Percentiles rank a stretch among this genome's conserved stretches.
These are phyloP conservation scores for Amylocystis lapponica DNA, from an alignment of 768 basidiomycete species.

Conservation along the genomic window DNA sequence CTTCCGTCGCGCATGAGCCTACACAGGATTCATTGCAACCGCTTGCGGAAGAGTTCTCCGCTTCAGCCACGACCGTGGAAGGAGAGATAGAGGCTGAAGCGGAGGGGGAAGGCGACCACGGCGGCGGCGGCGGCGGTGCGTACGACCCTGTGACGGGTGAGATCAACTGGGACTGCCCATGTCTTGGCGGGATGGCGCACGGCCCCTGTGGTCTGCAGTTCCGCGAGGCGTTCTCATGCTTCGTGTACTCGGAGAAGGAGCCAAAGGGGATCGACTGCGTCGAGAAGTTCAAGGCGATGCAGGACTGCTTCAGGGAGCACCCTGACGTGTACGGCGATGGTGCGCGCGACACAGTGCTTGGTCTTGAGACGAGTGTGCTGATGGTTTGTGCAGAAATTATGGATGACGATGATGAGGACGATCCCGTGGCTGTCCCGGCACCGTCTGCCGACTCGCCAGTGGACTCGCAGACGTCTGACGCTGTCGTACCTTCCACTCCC, in stretches of 20 bases:
- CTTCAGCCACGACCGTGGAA: slow-evolving; percentile 1
- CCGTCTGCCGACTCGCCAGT: slow-evolving; percentile 5
- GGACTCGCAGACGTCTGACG: slow-evolving; percentile 6
- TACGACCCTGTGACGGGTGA: slow-evolving; percentile 96
- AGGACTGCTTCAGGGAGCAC: slow-evolving; percentile 93
- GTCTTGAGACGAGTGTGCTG: slow-evolving; percentile 8
- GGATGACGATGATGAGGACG: slow-evolving; percentile 60
- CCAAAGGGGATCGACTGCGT: slow-evolving; percentile 98
- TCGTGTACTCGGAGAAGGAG: slow-evolving; percentile 88
- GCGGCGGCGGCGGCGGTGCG: slow-evolving; percentile 44
- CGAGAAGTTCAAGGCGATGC: slow-evolving; percentile 97
- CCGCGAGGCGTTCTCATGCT: slow-evolving; percentile 94
- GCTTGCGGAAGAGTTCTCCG: slow-evolving; percentile 2
- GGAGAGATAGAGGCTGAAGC: slow-evolving; percentile 8
- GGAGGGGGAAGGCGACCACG: slow-evolving; percentile 16
- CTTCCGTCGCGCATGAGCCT: slow-evolving; percentile 4
- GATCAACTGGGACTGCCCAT: slow-evolving; percentile 99
- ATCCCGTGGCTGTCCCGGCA: slow-evolving; percentile 6
- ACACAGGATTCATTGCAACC: slow-evolving; percentile 3
- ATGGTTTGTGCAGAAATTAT: slow-evolving; percentile 47
- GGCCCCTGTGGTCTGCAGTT: slow-evolving; percentile 94
- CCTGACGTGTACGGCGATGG: slow-evolving; percentile 96
- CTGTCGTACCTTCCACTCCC: too few relatives aligned
- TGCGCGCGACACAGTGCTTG: slow-evolving; percentile 32
- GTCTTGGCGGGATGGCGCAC: slow-evolving; percentile 97